Conservation (phyloP, 345 rosid genomes). For the Populus ilicifolia region DNA sequence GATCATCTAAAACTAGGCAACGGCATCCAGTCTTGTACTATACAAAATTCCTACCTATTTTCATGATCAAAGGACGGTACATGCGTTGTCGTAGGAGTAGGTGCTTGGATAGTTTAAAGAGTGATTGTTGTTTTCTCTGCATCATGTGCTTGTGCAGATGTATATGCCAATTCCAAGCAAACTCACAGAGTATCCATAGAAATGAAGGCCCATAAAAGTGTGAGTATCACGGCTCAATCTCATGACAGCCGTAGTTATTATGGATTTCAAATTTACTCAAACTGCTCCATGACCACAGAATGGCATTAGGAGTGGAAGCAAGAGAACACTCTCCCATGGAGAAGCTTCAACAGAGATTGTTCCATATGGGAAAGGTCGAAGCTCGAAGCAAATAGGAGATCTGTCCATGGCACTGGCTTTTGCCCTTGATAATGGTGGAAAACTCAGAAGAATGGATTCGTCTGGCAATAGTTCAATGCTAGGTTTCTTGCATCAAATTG, state of each 20-base stretch:
- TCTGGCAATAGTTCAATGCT: slow-evolving; percentile 47
- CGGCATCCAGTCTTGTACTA: background rate
- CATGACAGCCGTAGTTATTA: slow-evolving; percentile 2
- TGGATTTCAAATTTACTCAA: slow-evolving; percentile 9
- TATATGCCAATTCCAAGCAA: slow-evolving; percentile 45
- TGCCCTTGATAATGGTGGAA: slow-evolving; percentile 76
- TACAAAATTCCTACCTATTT: background rate
- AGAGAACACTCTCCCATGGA: slow-evolving; percentile 25
- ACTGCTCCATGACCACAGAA: slow-evolving; percentile 36
- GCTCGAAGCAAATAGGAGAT: slow-evolving; percentile 47
- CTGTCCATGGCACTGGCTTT: slow-evolving; percentile 66
- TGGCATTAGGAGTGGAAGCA: slow-evolving; percentile 38
- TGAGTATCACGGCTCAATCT: slow-evolving; percentile 33
- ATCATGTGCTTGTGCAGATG: slow-evolving; percentile 40
- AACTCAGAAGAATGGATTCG: slow-evolving; percentile 47
- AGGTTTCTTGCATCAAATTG: slow-evolving; percentile 57
- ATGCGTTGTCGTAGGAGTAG: background rate
- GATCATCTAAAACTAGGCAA: background rate
- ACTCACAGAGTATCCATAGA: slow-evolving; percentile 47
- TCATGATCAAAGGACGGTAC: background rate
- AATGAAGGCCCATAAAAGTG: slow-evolving; percentile 34
- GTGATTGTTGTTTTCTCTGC: slow-evolving; percentile 1
- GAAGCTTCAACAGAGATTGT: slow-evolving; percentile 51
- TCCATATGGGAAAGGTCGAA: slow-evolving; percentile 44
- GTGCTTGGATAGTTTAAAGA: background rate